Evolutionary conservation across 768 basidiomycete genomes (phyloP), one percentile per base, ranked within the genome.

Genomic region (Lactifluus piperatus): DNA sequence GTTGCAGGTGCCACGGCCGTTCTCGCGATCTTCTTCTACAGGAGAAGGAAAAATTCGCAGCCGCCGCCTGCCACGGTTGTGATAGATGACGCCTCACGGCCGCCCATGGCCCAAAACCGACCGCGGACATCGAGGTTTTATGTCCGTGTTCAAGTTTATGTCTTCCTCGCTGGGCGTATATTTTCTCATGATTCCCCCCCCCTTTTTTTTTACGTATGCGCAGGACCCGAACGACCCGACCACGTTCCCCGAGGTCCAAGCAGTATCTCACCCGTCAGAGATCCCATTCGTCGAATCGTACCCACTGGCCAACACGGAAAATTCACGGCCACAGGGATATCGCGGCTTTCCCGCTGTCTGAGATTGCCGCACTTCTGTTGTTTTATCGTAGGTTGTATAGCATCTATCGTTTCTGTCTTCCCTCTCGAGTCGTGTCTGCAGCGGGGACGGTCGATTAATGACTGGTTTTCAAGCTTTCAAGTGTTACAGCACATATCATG

Each of bases 181-280:
- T 16, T 11, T 36, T n/a, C 16, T n/a, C 13, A 11, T 27, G n/a
- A n/a, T n/a, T n/a, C 1, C 22, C 18, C 3, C 0, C 27, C 10
- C 37, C 5, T 6, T 22, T 30, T 16, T n/a, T 3, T 20, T 3
- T 39, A 1, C 16, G 5, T 20, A 18, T 10, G 36, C 5, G 0
- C 32, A 55, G 58, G 30, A 55, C 41, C 58, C 53, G 26, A 47
- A 29, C 27, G 58, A 60, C 1, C 47, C 58, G 9, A 37, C 41
- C 24, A 60, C 58, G 11, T 60, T 13, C 41, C 47, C 58, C 1
- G 39, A 47, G 16, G 36, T 41, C n/a, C 46, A 55, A 16, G 27
- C 8, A 24, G 3, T 11, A 14, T 5, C 22, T 10, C 11, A 20
- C 5, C 2, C 22, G 18, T 46, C 36, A 1, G 34, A 39, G 13